Percentiles rank a stretch among this genome's conserved stretches.
Conservation (phyloP, 495 filamentous ascomycete species). For the Sphaerosporella brunnea region DNA sequence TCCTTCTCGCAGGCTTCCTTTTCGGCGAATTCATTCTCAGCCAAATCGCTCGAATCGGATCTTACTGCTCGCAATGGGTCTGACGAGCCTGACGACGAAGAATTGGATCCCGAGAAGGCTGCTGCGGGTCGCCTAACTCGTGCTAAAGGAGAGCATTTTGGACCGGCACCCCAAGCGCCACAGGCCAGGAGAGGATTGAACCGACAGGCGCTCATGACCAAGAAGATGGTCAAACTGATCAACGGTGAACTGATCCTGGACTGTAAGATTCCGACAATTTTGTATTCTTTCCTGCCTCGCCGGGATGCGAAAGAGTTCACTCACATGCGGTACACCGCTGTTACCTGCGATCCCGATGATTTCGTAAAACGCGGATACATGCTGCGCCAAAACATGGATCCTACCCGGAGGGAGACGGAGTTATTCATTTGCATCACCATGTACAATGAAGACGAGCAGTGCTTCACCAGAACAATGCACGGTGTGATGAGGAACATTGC, state of each 20-base stretch:
- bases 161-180: slow-evolving; percentile 65
- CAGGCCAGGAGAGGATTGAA: slow-evolving; percentile 71
- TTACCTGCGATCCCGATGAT: slow-evolving; percentile 94
- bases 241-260: slow-evolving; percentile 95
- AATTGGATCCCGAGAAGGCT: slow-evolving; percentile 33
- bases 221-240: slow-evolving; percentile 86
- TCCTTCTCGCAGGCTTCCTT: slow-evolving; percentile 44
- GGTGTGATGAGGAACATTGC: slow-evolving; percentile 96
- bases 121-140: slow-evolving; percentile 16
- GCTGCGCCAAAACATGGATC: slow-evolving; percentile 83
- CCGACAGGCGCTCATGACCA: slow-evolving; percentile 69
- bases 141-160: slow-evolving; percentile 48
- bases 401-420: slow-evolving; percentile 80
- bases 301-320: slow-evolving; percentile 93
- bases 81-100: slow-evolving; percentile 31
- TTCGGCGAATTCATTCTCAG: slow-evolving; percentile 45
- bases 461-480: slow-evolving; percentile 96
- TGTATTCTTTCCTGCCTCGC: slow-evolving; percentile 84
- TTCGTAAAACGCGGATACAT: slow-evolving; percentile 79
- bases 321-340: slow-evolving; percentile 99
- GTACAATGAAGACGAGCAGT: slow-evolving; percentile 97
- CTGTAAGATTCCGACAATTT: slow-evolving; percentile 95
- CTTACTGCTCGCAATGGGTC: slow-evolving; percentile 26
- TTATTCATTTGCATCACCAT: slow-evolving; percentile 96
- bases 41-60: slow-evolving; percentile 9